These are phyloP conservation scores for Coffea canephora DNA, from an alignment of 257 asterid species.

Conservation along the genomic window DNA sequence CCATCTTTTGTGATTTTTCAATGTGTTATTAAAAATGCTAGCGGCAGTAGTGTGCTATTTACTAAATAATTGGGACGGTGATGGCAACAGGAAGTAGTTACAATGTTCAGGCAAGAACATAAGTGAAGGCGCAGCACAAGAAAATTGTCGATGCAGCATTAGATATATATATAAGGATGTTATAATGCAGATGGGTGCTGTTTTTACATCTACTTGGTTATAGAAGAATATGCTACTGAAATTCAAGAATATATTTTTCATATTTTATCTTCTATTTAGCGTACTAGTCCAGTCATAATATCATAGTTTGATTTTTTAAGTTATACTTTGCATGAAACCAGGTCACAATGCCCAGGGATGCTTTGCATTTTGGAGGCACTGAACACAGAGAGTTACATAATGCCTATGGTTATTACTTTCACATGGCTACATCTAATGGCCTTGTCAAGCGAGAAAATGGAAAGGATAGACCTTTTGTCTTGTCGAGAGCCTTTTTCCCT, in stretches of 20 bases:
- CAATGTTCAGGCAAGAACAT: not conserved
- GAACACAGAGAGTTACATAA: constrained; percentile 96
- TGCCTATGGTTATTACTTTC: constrained; percentile 94
- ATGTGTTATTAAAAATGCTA: not conserved
- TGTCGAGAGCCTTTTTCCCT: constrained; percentile 91
- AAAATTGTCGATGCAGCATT: not conserved
- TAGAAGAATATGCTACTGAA: not conserved
- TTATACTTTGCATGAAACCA: constrained; percentile 26
- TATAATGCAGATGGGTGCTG: not conserved
- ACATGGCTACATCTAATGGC: constrained; percentile 95
- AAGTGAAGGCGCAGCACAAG: not conserved
- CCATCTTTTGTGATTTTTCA: not conserved
- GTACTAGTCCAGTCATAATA: not conserved
- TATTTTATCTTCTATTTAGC: not conserved
- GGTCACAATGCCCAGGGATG: constrained; percentile 96
- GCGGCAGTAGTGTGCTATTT: not conserved
- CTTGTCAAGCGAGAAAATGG: constrained; percentile 80
- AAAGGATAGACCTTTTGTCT: constrained; percentile 88
- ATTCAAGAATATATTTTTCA: not conserved
- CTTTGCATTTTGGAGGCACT: constrained; percentile 75
- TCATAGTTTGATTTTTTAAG: not conserved
- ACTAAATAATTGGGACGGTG: too few species aligned
- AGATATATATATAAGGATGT: not conserved
- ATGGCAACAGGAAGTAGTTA: not conserved
- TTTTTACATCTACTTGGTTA: not conserved